phyloP scores from a whole-genome alignment of 2,329 filamentous ascomycete genomes.

The Diplodia sapinea region DNA sequence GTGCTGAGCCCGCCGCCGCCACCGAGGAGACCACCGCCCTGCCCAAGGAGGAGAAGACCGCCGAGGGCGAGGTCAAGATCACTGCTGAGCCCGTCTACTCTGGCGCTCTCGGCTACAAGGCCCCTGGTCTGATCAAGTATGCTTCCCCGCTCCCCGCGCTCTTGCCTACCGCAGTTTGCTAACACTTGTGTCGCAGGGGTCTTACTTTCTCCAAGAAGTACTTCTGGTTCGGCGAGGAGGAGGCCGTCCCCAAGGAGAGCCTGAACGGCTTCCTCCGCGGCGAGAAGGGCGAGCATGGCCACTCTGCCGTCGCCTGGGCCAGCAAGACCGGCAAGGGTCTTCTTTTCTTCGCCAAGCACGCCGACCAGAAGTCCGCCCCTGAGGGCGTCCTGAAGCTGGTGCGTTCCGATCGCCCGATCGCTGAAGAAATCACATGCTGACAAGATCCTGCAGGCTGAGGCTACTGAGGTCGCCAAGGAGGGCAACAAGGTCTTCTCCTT shows the following conservation, averaged over 20 bases:
- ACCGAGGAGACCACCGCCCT: constrained; percentile 49
- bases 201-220: constrained; percentile 90
- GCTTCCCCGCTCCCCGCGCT: constrained; percentile 20
- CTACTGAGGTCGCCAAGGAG: constrained; percentile 75
- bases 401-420: constrained; percentile 47
- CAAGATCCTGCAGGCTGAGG: constrained; percentile 60
- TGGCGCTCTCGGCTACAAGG: constrained; percentile 88
- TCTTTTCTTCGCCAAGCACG: constrained; percentile 86
- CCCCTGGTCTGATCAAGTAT: constrained; percentile 88
- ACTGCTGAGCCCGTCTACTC: constrained; percentile 74
- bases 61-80: constrained; percentile 52
- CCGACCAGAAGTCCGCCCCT: constrained; percentile 79
- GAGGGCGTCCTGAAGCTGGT: constrained; percentile 85
- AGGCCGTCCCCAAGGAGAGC: constrained; percentile 72
- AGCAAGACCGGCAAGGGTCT: constrained; percentile 94
- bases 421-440: constrained; percentile 39
- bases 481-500: constrained; percentile 84
- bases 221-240: constrained; percentile 71
- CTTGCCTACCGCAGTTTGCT: not conserved
- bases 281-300: constrained; percentile 81
- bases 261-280: constrained; percentile 79
- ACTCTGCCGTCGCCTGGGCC: constrained; percentile 86
- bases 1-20: constrained; percentile 33
- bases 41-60: constrained; percentile 38
- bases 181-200: constrained; percentile 62